phyloP scores from a whole-genome alignment of 352 stramenopile species.

The Globisporangium cederbergense region DNA sequence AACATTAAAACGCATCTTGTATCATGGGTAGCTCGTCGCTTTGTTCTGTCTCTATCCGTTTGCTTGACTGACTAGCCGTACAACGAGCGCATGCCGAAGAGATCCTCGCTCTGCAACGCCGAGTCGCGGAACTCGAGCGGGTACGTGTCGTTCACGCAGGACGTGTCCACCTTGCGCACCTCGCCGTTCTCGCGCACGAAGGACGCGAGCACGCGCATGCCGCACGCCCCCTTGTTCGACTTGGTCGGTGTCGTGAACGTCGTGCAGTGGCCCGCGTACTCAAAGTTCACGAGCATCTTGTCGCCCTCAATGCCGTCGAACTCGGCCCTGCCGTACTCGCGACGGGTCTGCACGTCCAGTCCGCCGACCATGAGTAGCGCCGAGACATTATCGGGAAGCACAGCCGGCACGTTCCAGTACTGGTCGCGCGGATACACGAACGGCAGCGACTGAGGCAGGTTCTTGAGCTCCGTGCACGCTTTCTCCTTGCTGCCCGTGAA shows the following conservation, averaged over 20 bases:
- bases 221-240: conserved; percentile 45
- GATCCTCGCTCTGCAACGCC: conserved; percentile 21
- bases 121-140: conserved; percentile 39
- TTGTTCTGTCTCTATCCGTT: background rate
- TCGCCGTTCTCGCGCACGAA: conserved; percentile 58
- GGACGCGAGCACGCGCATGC: conserved; percentile 61
- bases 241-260: conserved; percentile 68
- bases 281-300: conserved; percentile 66
- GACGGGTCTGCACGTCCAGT: conserved; percentile 52
- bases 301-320: conserved; percentile 45
- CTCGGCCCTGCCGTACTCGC: conserved; percentile 47
- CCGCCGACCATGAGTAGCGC: conserved; percentile 54
- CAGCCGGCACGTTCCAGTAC: conserved; percentile 66
- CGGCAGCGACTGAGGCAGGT: conserved; percentile 34
- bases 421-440: conserved; percentile 56
- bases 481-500: conserved; percentile 62
- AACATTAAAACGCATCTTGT: background rate
- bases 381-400: conserved; percentile 34
- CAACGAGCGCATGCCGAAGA: conserved; percentile 38
- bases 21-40: too few species aligned
- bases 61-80: conserved; percentile 28
- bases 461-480: conserved; percentile 45
- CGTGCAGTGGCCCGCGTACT: conserved; percentile 70
- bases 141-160: conserved; percentile 58
- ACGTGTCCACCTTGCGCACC: conserved; percentile 60